phyloP scores from a whole-genome alignment of 305 asterid genomes.

The Fraxinus albicans region DNA sequence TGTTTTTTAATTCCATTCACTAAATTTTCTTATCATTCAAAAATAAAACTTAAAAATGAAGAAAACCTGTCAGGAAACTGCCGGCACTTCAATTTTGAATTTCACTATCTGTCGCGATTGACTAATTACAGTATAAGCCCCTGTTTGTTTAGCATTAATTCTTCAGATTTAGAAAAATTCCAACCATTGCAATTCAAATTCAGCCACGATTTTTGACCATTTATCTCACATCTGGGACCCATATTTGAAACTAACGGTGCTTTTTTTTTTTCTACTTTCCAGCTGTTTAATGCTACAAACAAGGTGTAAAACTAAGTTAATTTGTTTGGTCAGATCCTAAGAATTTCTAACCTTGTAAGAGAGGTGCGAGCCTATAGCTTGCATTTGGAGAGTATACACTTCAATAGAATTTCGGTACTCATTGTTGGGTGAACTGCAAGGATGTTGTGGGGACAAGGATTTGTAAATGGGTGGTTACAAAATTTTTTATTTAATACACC shows the following conservation, averaged over 20 bases:
- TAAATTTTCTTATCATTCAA: neutral
- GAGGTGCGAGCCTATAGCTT: neutral
- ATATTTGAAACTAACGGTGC: too few relatives aligned
- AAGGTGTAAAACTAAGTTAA: neutral
- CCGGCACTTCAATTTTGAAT: neutral
- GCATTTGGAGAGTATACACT: neutral
- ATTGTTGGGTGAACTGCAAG: neutral
- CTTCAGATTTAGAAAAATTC: too few relatives aligned
- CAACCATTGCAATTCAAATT: too few relatives aligned
- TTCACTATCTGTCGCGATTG: neutral
- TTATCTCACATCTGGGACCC: too few relatives aligned
- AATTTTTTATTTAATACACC: too few relatives aligned
- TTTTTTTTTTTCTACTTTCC: too few relatives aligned
- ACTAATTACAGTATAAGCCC: too few relatives aligned
- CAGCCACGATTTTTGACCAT: too few relatives aligned
- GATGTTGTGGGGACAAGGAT: neutral
- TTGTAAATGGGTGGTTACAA: neutral
- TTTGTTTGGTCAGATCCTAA: neutral
- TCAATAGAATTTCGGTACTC: too few relatives aligned
- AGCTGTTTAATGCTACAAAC: too few relatives aligned
- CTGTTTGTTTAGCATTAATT: too few relatives aligned
- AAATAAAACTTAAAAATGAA: neutral
- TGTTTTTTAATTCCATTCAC: neutral
- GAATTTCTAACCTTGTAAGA: neutral
- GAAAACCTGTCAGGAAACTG: neutral